These are phyloP conservation scores for Fusarium albidum DNA, from an alignment of 2,329 filamentous ascomycete species.

Conservation along the genomic window DNA sequence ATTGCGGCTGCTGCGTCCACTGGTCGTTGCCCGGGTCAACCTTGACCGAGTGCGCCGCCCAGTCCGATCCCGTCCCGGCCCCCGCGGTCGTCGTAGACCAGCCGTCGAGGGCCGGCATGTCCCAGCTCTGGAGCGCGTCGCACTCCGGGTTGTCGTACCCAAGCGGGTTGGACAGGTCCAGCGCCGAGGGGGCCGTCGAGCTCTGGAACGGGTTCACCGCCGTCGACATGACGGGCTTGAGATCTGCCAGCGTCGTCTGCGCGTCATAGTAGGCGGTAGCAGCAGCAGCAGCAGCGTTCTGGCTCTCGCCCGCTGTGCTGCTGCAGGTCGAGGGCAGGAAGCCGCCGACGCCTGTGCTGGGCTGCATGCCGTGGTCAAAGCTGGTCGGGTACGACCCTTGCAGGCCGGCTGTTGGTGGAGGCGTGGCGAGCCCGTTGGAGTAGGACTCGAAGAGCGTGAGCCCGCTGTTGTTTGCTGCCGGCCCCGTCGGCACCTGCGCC, in stretches of 20 bases:
- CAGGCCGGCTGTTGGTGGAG: slow-evolving; percentile 62
- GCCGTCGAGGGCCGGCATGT: slow-evolving; percentile 47
- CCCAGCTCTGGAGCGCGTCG: slow-evolving; percentile 49
- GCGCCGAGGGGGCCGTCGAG: slow-evolving; percentile 38
- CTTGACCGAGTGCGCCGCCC: slow-evolving; percentile 43
- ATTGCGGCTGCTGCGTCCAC: slow-evolving; percentile 47
- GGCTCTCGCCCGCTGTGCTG: slow-evolving; percentile 39
- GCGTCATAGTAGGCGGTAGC: slow-evolving; percentile 46
- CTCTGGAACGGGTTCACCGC: slow-evolving; percentile 42
- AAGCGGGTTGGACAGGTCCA: slow-evolving; percentile 45
- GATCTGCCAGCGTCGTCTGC: slow-evolving; percentile 43
- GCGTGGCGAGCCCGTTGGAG: slow-evolving; percentile 62
- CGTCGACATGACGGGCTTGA: slow-evolving; percentile 45
- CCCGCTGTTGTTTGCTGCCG: slow-evolving; percentile 45
- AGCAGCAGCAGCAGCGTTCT: no score
- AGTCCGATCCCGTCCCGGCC: slow-evolving; percentile 45
- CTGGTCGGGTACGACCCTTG: slow-evolving; percentile 55
- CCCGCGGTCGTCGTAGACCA: slow-evolving; percentile 43
- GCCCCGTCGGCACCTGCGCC: slow-evolving; percentile 46
- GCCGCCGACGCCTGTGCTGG: slow-evolving; percentile 40
- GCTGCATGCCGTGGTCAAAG: slow-evolving; percentile 51
- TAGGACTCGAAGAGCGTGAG: slow-evolving; percentile 59
- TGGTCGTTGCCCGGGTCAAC: slow-evolving; percentile 41
- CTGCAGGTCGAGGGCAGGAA: slow-evolving; percentile 43
- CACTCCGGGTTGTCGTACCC: slow-evolving; percentile 47